Evolutionary conservation across 169 alveolate genomes (phyloP), one percentile per base, ranked within the genome.

Genomic region (Plasmodium reichenowi): DNA sequence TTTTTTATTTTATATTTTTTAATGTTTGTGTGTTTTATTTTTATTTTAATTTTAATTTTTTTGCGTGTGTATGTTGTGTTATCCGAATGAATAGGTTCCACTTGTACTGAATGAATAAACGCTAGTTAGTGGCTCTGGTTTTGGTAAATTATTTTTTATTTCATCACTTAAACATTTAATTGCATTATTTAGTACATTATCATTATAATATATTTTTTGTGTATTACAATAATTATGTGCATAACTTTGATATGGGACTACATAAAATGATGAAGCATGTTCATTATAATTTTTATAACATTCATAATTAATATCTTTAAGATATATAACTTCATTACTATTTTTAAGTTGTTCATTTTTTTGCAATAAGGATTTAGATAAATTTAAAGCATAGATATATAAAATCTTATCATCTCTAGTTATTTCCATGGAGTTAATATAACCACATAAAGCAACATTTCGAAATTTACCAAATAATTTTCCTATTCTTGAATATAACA

Each of bases 401-500:
- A 76, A 24, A 38, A 29, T 56, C 38, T 76, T 76, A 32, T 76
- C 89, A 50, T 64, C 54, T 13, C 50, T 22, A 29, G 89, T 47
- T 8, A 76, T 24, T 54, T 76, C 89, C 89, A 76, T 63, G 45
- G 89, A 45, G 38, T 76, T 58, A 38, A 76, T 64, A 38, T 63
- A 76, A 13, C 91, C 91, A 45, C 91, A 83, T 10, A 83, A 54
- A n/a, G 85, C 85, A 5, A 83, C 67, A 62, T 67, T 70, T 50
- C 70, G 68, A 38, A 83, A 68, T 15, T 52, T 67, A 10, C 78
- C 91, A 26, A 83, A 67, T 2, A 83, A 12, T 50, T 83, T 83
- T 17, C 91, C 91, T 60, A 83, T 56, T 32, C 91, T 71, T 29
- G 91, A 83, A 83, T 83, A 83, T 56, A 83, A 43, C 91, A 83